Percentiles rank a stretch among this genome's conserved stretches.
phyloP scores from a whole-genome alignment of 2,329 filamentous ascomycete species.

The Phialocephala sp. region DNA sequence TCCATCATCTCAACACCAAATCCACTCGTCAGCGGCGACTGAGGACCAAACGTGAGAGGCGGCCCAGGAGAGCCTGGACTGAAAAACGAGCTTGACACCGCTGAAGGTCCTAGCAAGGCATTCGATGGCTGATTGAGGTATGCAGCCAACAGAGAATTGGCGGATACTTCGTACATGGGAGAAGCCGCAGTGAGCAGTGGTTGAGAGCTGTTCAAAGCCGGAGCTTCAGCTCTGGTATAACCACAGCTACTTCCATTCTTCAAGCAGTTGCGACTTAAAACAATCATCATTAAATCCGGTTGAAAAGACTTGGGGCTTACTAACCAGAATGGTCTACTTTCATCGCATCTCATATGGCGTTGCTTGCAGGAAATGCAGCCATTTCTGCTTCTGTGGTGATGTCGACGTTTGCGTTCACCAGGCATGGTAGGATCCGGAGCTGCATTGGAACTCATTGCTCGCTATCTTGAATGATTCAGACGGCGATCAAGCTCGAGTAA shows the following conservation, averaged over 20 bases:
- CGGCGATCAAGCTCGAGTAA: not conserved
- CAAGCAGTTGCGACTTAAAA: constrained; percentile 13
- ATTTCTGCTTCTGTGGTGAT: constrained; percentile 11
- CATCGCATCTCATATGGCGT: constrained; percentile 10
- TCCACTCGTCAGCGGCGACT: not conserved
- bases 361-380: constrained; percentile 12
- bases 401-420: constrained; percentile 11
- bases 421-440: not conserved
- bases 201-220: not conserved
- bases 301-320: not conserved
- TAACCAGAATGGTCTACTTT: constrained; percentile 15
- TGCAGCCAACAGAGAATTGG: not conserved
- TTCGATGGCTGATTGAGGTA: not conserved
- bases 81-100: not conserved
- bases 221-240: not conserved
- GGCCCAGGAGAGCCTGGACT: not conserved
- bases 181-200: not conserved
- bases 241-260: constrained; percentile 12
- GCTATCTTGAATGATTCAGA: not conserved
- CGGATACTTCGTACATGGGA: not conserved
- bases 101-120: not conserved
- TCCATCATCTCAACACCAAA: constrained; percentile 9
- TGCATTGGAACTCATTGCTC: not conserved
- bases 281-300: not conserved
- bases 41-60: not conserved